Evolutionary conservation across 495 filamentous ascomycete genomes (phyloP), one percentile per base, ranked within the genome.

Genomic region (Chaetomidium leptoderma): DNA sequence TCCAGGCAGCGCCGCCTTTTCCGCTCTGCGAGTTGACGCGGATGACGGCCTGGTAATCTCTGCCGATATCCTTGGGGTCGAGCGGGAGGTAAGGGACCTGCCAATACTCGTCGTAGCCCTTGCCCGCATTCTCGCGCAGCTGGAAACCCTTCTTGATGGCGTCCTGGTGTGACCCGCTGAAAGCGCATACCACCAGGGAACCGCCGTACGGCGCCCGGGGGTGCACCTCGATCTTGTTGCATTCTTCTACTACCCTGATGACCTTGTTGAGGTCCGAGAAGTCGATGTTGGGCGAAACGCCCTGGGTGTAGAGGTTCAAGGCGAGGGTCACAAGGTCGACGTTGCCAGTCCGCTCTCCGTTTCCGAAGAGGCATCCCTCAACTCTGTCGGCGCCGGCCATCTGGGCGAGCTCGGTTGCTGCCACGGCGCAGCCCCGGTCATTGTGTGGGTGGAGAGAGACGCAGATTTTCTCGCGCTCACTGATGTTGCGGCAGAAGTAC

Each of bases 111-210:
- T 91, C 82, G 53, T 84, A 76, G 7, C 72, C 75, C 50, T 81
- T 79, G 35, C 78, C 80, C 0, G 75, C 69, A 30, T 79, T 71
- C 67, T 91, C 78, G 44, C 92, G 85, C 24, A 77, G 66, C 61
- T 86, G 80, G 77, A 97, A 97, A 13, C 93, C 92, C 76, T 97
- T 97, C 77, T 95, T 95, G 75, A 98, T 97, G 36, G 93, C 93
- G 65, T 97, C 93, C 75, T 98, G 92, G 70, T 97, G 92, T 27
- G 88, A 91, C 43, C 92, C 91, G 65, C 86, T 89, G 76, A 95
- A 96, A 17, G 90, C 89, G 69, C 86, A 92, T 39, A 91, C 87
- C 42, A 96, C 92, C 57, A 96, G 79, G 66, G 88, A 86, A 36
- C 90, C 93, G 50, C 89, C 91, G 71, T 97, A 97, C 0, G 93